A percentile compares a stretch with the other conserved stretches of the same genome.
Evolutionary conservation across 2,329 filamentous ascomycete species (phyloP).

Genomic region (Diaporthe vexans): DNA sequence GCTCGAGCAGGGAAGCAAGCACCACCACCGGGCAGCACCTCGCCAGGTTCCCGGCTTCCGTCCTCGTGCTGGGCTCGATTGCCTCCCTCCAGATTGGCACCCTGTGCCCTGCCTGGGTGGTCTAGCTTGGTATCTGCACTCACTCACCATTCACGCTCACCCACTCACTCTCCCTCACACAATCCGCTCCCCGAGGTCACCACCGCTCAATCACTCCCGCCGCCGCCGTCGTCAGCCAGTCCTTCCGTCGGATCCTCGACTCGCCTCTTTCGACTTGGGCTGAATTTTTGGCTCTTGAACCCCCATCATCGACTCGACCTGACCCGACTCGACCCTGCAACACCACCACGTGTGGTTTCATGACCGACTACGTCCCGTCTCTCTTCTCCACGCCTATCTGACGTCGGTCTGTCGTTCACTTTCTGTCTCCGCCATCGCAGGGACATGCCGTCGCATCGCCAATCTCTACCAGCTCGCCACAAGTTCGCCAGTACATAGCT

Average conservation of each 20-base stretch:
- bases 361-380: slow-evolving; percentile 15
- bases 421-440: slow-evolving; percentile 24
- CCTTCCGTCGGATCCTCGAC: slow-evolving; percentile 24
- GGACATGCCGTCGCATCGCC: slow-evolving; percentile 40
- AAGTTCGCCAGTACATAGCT: slow-evolving; percentile 9
- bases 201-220: slow-evolving; percentile 29
- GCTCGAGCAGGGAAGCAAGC: slow-evolving; percentile 11
- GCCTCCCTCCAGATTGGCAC: slow-evolving; percentile 14
- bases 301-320: background rate
- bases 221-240: slow-evolving; percentile 35
- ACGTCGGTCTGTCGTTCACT: slow-evolving; percentile 22
- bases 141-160: background rate
- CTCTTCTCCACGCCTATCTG: slow-evolving; percentile 8
- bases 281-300: slow-evolving; percentile 3
- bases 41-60: slow-evolving; percentile 18
- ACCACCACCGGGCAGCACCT: slow-evolving; percentile 5
- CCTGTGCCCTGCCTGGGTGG: background rate
- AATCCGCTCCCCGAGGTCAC: slow-evolving; percentile 13
- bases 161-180: background rate
- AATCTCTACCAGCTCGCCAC: slow-evolving; percentile 26
- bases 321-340: background rate
- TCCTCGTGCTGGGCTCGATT: background rate
- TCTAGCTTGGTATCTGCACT: slow-evolving; percentile 2
- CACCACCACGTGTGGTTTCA: slow-evolving; percentile 31
- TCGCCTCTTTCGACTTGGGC: slow-evolving; percentile 19